A percentile compares a stretch with the other conserved stretches of the same genome.
These are phyloP conservation scores for Trichoderma sp. DNA, from an alignment of 2,329 filamentous ascomycete genomes.

Conservation along the genomic window DNA sequence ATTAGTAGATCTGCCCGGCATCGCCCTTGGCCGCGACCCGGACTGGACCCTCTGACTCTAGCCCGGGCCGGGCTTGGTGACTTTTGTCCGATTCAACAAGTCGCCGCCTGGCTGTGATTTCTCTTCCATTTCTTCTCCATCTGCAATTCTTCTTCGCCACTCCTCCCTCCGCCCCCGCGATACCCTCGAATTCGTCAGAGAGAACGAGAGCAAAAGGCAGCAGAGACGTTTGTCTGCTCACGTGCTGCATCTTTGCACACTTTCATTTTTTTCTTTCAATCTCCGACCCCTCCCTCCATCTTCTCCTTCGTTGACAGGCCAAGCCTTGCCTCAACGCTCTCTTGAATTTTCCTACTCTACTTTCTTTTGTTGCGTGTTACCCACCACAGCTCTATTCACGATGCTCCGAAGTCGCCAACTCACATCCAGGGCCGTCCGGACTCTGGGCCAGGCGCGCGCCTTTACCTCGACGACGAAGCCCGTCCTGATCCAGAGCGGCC, in stretches of 20 bases:
- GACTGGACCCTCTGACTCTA: conserved; percentile 11
- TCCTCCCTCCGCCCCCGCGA: conserved; percentile 1
- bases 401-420: conserved; percentile 57
- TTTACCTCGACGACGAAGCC: conserved; percentile 47
- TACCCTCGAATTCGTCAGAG: conserved; percentile 23
- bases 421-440: conserved; percentile 49
- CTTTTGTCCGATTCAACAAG: conserved; percentile 5
- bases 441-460: conserved; percentile 45
- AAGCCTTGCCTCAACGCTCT: background rate
- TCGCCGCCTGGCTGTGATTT: background rate
- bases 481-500: conserved; percentile 43
- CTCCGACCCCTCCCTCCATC: background rate
- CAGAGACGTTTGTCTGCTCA: background rate
- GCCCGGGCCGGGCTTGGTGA: background rate
- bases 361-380: background rate
- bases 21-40: conserved; percentile 7
- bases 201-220: background rate
- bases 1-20: conserved; percentile 21
- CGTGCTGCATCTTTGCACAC: conserved; percentile 1
- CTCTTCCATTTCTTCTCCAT: conserved; percentile 13
- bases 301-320: background rate
- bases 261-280: background rate
- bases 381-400: conserved; percentile 32
- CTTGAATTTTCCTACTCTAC: background rate
- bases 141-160: background rate